phyloP scores from a whole-genome alignment of 2,329 filamentous ascomycete species.

The Fusarium sp. region DNA sequence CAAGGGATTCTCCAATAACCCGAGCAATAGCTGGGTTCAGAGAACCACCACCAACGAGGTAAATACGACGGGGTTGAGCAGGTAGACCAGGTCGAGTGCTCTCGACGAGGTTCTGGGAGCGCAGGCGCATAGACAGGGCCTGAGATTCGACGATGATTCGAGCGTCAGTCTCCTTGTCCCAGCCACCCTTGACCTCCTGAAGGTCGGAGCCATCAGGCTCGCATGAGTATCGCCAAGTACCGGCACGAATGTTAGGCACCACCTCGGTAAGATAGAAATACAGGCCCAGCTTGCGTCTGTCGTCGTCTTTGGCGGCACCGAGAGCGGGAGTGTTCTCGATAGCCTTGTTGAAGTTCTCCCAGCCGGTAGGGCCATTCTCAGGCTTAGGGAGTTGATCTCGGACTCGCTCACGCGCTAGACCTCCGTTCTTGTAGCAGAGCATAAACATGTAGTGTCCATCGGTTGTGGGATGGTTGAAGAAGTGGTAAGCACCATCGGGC shows the following conservation, averaged over 20 bases:
- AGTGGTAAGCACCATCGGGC: slow-evolving; percentile 91
- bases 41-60: slow-evolving; percentile 93
- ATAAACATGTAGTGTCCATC: slow-evolving; percentile 98
- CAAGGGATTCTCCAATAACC: slow-evolving; percentile 88
- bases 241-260: slow-evolving; percentile 87
- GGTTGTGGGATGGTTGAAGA: slow-evolving; percentile 97
- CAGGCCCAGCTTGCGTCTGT: slow-evolving; percentile 85
- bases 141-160: slow-evolving; percentile 95
- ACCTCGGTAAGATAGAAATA: slow-evolving; percentile 97
- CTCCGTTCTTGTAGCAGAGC: slow-evolving; percentile 99
- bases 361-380: slow-evolving; percentile 64
- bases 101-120: slow-evolving; percentile 80
- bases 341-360: slow-evolving; percentile 83
- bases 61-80: slow-evolving; percentile 87
- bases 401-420: slow-evolving; percentile 89
- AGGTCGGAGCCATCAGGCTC: slow-evolving; percentile 67
- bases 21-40: slow-evolving; percentile 90
- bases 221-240: slow-evolving; percentile 85
- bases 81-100: slow-evolving; percentile 69
- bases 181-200: slow-evolving; percentile 49
- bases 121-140: slow-evolving; percentile 88
- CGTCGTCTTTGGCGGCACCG: slow-evolving; percentile 63
- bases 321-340: slow-evolving; percentile 77
- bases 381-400: slow-evolving; percentile 79
- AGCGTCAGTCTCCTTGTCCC: slow-evolving; percentile 76